Conservation (phyloP, 345 rosid genomes). For the Passiflora organensis region DNA sequence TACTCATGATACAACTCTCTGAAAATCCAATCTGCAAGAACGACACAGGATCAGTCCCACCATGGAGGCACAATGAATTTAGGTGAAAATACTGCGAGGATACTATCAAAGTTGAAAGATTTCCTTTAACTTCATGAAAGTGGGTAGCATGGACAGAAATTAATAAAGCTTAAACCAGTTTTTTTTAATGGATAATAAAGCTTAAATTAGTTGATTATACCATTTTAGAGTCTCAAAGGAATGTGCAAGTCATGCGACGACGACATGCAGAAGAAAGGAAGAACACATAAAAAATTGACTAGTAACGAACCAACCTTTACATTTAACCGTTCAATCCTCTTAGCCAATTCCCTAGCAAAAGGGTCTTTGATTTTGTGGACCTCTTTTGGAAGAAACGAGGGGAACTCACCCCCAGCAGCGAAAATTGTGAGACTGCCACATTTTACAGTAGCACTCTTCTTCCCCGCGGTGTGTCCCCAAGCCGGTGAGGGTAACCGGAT, state of each 20-base stretch:
- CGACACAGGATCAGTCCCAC: too few species aligned
- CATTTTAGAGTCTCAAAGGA: neutral
- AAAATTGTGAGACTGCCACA: constrained; percentile 5
- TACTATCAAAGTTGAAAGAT: too few species aligned
- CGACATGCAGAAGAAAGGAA: too few species aligned
- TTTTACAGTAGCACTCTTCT: neutral
- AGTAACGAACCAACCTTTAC: constrained; percentile 23
- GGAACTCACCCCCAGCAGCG: constrained; percentile 29
- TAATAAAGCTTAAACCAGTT: too few species aligned
- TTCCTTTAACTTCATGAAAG: too few species aligned
- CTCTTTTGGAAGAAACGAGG: constrained; percentile 58
- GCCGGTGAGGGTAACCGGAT: constrained; percentile 8
- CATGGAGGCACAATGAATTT: too few species aligned
- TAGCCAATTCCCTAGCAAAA: constrained; percentile 52
- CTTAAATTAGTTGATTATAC: neutral
- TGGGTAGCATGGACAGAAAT: too few species aligned
- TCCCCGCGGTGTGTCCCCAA: neutral
- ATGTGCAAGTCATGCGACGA: neutral
- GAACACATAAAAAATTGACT: neutral
- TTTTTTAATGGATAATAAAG: neutral
- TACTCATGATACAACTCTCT: constrained; percentile 56
- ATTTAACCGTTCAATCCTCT: constrained; percentile 53
- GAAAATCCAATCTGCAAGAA: constrained; percentile 45
- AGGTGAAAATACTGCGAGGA: too few species aligned
- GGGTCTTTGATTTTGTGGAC: constrained; percentile 48